Conservation (phyloP, 2,329 filamentous ascomycete genomes). For the Aspergillus quadricinctus region DNA sequence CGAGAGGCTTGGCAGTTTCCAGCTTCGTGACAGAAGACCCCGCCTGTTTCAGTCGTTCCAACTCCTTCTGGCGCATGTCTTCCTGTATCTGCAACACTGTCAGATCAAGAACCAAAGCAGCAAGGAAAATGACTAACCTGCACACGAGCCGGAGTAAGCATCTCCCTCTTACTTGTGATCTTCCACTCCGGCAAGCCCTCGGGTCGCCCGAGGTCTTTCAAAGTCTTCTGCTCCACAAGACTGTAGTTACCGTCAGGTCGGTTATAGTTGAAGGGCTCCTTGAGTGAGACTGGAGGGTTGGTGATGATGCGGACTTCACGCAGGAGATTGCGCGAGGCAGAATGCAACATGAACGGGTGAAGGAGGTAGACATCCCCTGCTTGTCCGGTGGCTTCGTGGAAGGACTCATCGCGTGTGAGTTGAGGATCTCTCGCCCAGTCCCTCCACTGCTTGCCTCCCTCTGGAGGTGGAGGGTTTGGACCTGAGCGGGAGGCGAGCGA, state of each 20-base stretch:
- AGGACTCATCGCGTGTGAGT: conserved; percentile 38
- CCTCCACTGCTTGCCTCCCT: conserved; percentile 3
- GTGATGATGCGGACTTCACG: conserved; percentile 50
- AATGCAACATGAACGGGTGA: conserved; percentile 55
- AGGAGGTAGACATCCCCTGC: conserved; percentile 52
- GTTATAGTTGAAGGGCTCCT: conserved; percentile 49
- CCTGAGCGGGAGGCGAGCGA: conserved; percentile 53
- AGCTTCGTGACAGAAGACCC: not conserved
- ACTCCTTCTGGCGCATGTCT: not conserved
- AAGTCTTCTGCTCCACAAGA: conserved; percentile 50
- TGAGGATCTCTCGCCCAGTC: not conserved
- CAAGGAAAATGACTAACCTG: not conserved
- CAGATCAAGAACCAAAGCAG: not conserved
- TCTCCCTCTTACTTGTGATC: conserved; percentile 42
- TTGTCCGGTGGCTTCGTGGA: conserved; percentile 50
- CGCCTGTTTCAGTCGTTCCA: not conserved
- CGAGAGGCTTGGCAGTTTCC: not conserved
- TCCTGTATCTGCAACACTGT: not conserved
- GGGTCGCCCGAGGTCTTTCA: conserved; percentile 42
- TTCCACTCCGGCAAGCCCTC: conserved; percentile 47
- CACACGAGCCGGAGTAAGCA: conserved; percentile 6
- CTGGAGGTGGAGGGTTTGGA: conserved; percentile 25
- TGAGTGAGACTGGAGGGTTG: conserved; percentile 51
- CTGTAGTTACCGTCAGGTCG: conserved; percentile 45
- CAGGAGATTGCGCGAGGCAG: conserved; percentile 47